Base-by-base conservation (phyloP, 306 rosid species). In the Fagus sylvatica region DNA sequence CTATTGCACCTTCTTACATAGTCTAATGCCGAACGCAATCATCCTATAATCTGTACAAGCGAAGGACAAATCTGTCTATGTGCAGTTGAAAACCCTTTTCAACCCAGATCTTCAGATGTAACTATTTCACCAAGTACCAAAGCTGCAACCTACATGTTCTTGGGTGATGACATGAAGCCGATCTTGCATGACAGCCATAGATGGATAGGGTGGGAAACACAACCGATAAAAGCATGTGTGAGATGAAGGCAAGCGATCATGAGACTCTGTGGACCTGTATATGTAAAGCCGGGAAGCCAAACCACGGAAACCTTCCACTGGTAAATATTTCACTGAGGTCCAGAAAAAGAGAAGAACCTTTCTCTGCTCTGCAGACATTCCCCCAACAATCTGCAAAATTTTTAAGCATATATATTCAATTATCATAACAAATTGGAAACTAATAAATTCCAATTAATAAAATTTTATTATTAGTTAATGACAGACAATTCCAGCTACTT, bases 291-390 rank as follows among this genome's bases (percentile, higher is more conserved):
- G 84, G 11, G 96, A 90, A 74, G 85, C 76, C 82, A 94, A 85
- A 28, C 98, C 98, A 62, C 53, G 71, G 79, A 94, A 94, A 49
- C 97, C 98, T 83, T 94, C 97, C 32, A 84, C 91, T n/a, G 98
- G 98, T 77, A 92, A 88, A 85, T 92, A 86, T 86, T 90, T 90
- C 76, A 94, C 75, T 6, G 98, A 90, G 8, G 97, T 94, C 98
- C 98, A 92, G 72, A 92, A 92, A 82, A 92, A 92, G 70, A 94
- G 90, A 74, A 94, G 97, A 80, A 80, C 81, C 87, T 84, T 87
- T 80, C 86, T 90, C 83, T 88, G 92, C 85, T 94, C 89, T 5
- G 85, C 81, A 1, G 97, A 79, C 98, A 94, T 90, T 60, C 71
- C 85, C 72, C 84, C 86, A 19, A 94, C 95, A 80, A 87, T 84